Base-by-base conservation (phyloP, 306 rosid species). In the Oemleria cerasiformis region DNA sequence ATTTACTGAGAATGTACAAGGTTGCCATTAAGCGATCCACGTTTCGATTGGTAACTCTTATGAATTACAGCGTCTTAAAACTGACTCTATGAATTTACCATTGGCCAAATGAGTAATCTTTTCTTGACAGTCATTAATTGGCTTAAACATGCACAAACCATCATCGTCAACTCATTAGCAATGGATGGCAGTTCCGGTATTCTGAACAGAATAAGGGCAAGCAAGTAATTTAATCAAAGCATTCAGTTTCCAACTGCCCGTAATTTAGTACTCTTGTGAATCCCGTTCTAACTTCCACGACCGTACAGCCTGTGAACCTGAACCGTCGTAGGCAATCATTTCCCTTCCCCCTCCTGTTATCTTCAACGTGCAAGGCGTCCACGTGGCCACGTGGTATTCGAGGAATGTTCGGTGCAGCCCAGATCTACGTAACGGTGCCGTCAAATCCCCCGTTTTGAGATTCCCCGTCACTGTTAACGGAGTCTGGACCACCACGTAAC, bases 361-460 rank as follows among this genome's bases (percentile, higher is more conserved):
- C 48, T 40, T 47, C 60, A 30, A 17, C 63, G 68, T 30, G 53
- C 9, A 30, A 17, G 51, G 5, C 55, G 3, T 30, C 68, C 75
- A 77, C 88, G 88, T 84, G 97, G 60, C 82, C 23, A 3, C 17
- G 0, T 1, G 2, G 43, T 9, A 67, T 72, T 86, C 7, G 85
- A 6, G 2, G 15, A n/a, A 42, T 5, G 63, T 77, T 75, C 78
- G 85, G 86, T 64, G 79, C 75, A 16, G 47, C 42, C 59, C 60
- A 49, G 72, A 71, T 79, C 73, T 67, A 38, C 39, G 86, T 90
- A 93, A 93, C 98, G 89, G 97, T 90, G 94, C 97, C 96, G 96
- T 93, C 98, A 87, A 76, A 80, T 44, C 63, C 14, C 90, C 96
- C 93, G 92, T 88, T 90, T 78, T 43, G 16, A 83, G 87, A 87